Base-by-base conservation (phyloP, 1,284 basidiomycete genomes). In the Spongiforma sp. region DNA sequence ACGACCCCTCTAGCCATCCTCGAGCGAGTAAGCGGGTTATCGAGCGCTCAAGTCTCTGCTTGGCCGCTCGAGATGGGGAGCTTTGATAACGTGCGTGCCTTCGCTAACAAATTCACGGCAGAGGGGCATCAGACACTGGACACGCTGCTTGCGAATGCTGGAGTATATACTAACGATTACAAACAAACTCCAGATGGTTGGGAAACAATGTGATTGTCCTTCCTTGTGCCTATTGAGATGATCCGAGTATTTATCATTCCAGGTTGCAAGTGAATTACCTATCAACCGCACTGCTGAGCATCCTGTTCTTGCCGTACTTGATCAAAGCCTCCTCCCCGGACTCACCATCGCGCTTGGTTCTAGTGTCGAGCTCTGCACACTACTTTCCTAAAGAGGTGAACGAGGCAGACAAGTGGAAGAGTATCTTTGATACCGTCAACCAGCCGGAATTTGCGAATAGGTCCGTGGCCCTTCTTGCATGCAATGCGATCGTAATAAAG, bases 211-310 rank as follows among this genome's bases (percentile, higher is more conserved):
- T 76, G 36, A 28, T 55, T 64, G 24, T 17, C n/a, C 28, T 46
- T 2, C 52, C 21, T 12, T 60, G 30, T 21, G 9, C 24, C 26
- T 17, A 21, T 17, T 39, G 4, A 28, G 37, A 54, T 28, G 24
- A 28, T 24, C 53, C 61, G 36, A 57, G 32, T 30, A 26, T 56
- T 53, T n/a, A 10, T 41, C 26, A 9, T 21, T 7, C 19, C 26
- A 75, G 74, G 59, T 43, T 77, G 2, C 75, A 75, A 65, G 76
- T 75, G 17, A 73, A 77, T 36, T 76, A 77, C 43, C 68, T 76
- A 26, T 76, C 76, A 34, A 69, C 62, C 17, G 73, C 66, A 10
- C 54, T 76, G 36, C 57, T 75, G 21, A 68, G 68, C 64, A 67
- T 75, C 37, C 59, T 76, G 37, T 65, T 76, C 32, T 65, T 75